Conservation (phyloP, 139 green algal species). For the Astrephomene gubernaculifera region DNA sequence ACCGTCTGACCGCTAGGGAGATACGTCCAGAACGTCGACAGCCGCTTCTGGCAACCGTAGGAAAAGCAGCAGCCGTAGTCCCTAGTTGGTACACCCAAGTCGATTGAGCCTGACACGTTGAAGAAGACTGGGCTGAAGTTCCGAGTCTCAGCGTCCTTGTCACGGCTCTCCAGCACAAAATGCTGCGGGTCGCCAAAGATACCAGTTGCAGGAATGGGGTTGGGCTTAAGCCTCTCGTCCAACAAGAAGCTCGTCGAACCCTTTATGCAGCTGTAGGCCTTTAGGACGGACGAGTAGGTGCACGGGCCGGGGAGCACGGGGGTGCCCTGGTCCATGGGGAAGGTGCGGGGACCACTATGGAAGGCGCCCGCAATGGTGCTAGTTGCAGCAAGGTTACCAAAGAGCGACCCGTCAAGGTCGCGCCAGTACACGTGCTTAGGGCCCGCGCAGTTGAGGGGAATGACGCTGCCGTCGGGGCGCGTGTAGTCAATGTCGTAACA, state of each 20-base stretch:
- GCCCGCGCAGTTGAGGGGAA: conserved; percentile 68
- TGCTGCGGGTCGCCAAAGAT: conserved; percentile 66
- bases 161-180: conserved; percentile 65
- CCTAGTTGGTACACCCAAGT: conserved; percentile 49
- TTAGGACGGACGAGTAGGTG: conserved; percentile 23
- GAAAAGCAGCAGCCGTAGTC: conserved; percentile 77
- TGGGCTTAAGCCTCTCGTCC: conserved; percentile 39
- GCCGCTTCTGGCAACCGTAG: conserved; percentile 53
- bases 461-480: conserved; percentile 23
- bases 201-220: conserved; percentile 38
- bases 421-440: conserved; percentile 58
- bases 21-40: conserved; percentile 66
- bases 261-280: conserved; percentile 47
- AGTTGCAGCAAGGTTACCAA: background rate
- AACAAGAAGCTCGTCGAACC: conserved; percentile 34
- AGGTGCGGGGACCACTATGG: background rate
- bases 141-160: conserved; percentile 69
- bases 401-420: conserved; percentile 59
- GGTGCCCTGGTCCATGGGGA: conserved; percentile 53
- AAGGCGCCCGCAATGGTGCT: conserved; percentile 11
- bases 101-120: conserved; percentile 46
- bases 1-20: conserved; percentile 43
- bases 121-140: conserved; percentile 69
- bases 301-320: conserved; percentile 55
- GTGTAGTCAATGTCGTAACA: conserved; percentile 40